Percentiles rank a stretch among this genome's conserved stretches.
These are phyloP conservation scores for Linnemannia exigua DNA, from an alignment of 192 early-diverging fungal species.

Conservation along the genomic window DNA sequence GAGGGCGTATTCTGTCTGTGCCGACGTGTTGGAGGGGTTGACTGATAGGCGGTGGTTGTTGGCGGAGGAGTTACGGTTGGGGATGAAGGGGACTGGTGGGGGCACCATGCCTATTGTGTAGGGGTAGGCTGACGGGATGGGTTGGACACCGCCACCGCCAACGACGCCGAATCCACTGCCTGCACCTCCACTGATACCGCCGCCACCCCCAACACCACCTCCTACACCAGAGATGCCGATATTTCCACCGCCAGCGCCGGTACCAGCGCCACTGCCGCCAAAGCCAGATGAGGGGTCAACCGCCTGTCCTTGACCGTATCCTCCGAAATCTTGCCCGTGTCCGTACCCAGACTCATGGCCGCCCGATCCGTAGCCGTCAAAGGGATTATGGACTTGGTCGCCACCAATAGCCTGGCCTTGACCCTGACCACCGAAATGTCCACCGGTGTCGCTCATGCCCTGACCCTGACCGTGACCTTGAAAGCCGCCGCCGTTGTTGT, in stretches of 20 bases:
- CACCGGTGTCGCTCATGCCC: background rate
- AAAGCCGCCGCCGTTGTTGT: background rate
- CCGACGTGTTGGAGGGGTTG: background rate
- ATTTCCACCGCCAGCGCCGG: background rate
- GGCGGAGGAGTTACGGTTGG: background rate
- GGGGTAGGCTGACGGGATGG: background rate
- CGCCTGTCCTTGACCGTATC: slow-evolving; percentile 10
- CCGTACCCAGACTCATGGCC: slow-evolving; percentile 3
- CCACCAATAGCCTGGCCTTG: slow-evolving; percentile 4
- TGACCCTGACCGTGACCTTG: slow-evolving; percentile 15
- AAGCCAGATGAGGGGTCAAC: background rate
- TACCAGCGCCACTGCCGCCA: background rate
- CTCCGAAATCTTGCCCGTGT: slow-evolving; percentile 10
- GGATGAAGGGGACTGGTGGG: background rate
- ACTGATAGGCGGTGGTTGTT: background rate
- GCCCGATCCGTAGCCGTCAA: background rate
- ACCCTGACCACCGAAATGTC: background rate
- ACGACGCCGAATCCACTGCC: background rate
- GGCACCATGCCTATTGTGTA: background rate
- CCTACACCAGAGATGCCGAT: background rate
- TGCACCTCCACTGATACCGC: background rate
- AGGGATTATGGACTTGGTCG: background rate
- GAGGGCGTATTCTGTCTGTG: background rate
- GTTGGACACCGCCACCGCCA: background rate
- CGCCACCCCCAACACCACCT: background rate